A percentile compares a stretch with the other conserved stretches of the same genome.
These are phyloP conservation scores for Trichoderma guizhouense DNA, from an alignment of 2,329 filamentous ascomycete species.

Conservation along the genomic window DNA sequence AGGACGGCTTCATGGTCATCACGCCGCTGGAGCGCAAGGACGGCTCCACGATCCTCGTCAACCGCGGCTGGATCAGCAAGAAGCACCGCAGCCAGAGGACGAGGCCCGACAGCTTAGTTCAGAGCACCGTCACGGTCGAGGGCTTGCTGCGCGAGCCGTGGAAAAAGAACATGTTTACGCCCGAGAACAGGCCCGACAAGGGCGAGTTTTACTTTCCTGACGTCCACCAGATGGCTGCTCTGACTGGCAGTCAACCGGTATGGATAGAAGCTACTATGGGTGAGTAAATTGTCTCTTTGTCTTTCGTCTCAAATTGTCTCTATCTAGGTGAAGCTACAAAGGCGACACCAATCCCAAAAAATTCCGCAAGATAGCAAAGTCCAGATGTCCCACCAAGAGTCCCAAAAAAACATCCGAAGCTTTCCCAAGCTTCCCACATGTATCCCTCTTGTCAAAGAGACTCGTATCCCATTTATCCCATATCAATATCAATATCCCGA, in stretches of 20 bases:
- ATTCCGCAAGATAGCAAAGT: background rate
- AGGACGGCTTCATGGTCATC: slow-evolving; percentile 86
- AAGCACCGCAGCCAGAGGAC: slow-evolving; percentile 64
- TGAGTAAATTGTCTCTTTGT: slow-evolving; percentile 36
- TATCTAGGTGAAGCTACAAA: background rate
- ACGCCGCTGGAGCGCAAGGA: slow-evolving; percentile 78
- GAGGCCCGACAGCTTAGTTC: slow-evolving; percentile 62
- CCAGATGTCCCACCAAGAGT: background rate
- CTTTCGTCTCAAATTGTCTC: background rate
- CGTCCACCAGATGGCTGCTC: slow-evolving; percentile 81
- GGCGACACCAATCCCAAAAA: background rate
- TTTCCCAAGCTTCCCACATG: background rate
- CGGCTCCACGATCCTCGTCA: slow-evolving; percentile 74
- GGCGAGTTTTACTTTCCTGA: slow-evolving; percentile 94
- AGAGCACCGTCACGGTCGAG: slow-evolving; percentile 72
- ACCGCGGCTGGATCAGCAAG: slow-evolving; percentile 88
- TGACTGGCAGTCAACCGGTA: slow-evolving; percentile 79
- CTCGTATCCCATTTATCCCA: background rate
- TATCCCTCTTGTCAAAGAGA: background rate
- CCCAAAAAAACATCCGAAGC: background rate
- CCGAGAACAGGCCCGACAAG: slow-evolving; percentile 78
- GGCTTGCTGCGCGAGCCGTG: slow-evolving; percentile 84
- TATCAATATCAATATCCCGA: background rate
- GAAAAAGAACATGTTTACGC: slow-evolving; percentile 98
- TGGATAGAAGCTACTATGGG: slow-evolving; percentile 97